Percentiles rank a stretch among this genome's conserved stretches.
These are phyloP conservation scores for Amphicarpaea edgeworthii DNA, from an alignment of 306 rosid genomes.

Conservation along the genomic window DNA sequence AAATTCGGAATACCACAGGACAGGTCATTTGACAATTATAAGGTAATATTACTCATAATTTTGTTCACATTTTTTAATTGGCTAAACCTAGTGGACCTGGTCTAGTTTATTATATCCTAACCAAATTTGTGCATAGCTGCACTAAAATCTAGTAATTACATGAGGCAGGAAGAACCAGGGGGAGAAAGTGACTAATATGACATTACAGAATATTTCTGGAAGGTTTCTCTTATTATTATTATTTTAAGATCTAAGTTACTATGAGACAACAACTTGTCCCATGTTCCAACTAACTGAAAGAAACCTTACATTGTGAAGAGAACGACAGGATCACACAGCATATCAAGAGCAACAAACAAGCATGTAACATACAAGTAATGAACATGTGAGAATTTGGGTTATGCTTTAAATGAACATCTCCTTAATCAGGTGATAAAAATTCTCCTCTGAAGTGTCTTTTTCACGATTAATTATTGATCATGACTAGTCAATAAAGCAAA, in stretches of 20 bases:
- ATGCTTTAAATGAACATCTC: not conserved
- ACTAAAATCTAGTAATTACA: constrained; percentile 12
- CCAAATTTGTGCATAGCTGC: not conserved
- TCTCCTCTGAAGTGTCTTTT: constrained; percentile 6
- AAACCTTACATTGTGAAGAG: not conserved
- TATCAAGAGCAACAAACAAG: not conserved
- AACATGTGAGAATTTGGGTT: constrained; percentile 3
- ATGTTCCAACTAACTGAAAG: constrained; percentile 5
- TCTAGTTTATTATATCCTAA: not conserved
- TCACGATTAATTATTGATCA: constrained; percentile 16
- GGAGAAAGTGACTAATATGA: not conserved
- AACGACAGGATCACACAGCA: not conserved
- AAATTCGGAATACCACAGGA: no score
- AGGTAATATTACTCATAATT: not conserved
- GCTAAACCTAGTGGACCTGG: not conserved
- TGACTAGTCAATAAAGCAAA: not conserved
- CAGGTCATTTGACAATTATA: no score
- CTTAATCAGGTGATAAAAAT: not conserved
- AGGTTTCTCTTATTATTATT: not conserved
- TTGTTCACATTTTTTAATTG: not conserved
- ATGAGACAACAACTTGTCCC: not conserved
- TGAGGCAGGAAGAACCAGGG: constrained; percentile 6
- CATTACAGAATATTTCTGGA: not conserved
- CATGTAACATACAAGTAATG: not conserved
- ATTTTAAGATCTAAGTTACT: not conserved